phyloP scores from a whole-genome alignment of 2,329 filamentous ascomycete genomes.

The Aspergillus fijiensis region DNA sequence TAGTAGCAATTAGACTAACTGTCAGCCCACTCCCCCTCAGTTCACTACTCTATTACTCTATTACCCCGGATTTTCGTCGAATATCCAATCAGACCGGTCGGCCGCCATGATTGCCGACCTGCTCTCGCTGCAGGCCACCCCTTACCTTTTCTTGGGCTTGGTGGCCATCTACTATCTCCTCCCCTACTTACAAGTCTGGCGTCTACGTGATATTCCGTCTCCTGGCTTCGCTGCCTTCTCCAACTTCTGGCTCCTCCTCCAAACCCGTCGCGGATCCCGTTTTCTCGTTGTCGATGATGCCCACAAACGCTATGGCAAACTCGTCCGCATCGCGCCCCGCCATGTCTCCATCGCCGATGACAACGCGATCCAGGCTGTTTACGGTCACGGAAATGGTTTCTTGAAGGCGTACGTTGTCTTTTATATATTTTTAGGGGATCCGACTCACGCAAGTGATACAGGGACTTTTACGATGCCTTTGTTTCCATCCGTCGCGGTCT shows the following conservation, averaged over 20 bases:
- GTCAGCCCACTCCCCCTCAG: no score
- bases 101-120: slow-evolving; percentile 29
- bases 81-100: not conserved
- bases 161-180: slow-evolving; percentile 57
- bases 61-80: not conserved
- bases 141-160: slow-evolving; percentile 49
- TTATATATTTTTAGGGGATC: not conserved
- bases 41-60: not conserved
- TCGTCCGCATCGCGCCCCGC: slow-evolving; percentile 80
- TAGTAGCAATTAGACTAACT: no score
- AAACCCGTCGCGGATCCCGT: slow-evolving; percentile 64
- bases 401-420: slow-evolving; percentile 62
- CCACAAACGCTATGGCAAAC: slow-evolving; percentile 73
- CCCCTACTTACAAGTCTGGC: slow-evolving; percentile 58
- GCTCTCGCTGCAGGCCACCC: slow-evolving; percentile 30
- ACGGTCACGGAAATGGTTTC: slow-evolving; percentile 77
- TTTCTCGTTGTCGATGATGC: slow-evolving; percentile 66
- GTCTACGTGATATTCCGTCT: slow-evolving; percentile 52
- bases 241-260: slow-evolving; percentile 75
- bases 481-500: slow-evolving; percentile 81
- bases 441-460: slow-evolving; percentile 31
- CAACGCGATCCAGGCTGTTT: slow-evolving; percentile 71
- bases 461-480: slow-evolving; percentile 87
- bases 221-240: slow-evolving; percentile 63
- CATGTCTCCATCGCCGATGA: slow-evolving; percentile 81